Evolutionary conservation across 2,329 filamentous ascomycete species (phyloP).

Genomic region (Calonectria pseudoturangicola): DNA sequence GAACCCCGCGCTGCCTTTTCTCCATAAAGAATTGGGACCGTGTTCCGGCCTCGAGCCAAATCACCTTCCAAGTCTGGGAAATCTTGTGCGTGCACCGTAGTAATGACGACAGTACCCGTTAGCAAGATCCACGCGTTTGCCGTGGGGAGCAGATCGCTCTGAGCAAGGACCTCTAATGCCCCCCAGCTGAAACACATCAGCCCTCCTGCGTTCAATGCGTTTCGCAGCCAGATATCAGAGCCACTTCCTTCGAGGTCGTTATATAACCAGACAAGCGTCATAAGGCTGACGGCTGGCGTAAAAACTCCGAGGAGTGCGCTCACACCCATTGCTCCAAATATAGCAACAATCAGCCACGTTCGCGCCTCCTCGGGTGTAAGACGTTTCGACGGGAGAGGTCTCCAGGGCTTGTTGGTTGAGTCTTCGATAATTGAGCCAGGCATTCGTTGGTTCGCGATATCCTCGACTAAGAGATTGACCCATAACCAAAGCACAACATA

Average conservation of each 20-base stretch:
- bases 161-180: constrained; percentile 45
- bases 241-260: constrained; percentile 56
- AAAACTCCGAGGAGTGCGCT: constrained; percentile 44
- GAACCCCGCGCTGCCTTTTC: constrained; percentile 46
- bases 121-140: constrained; percentile 49
- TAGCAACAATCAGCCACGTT: constrained; percentile 47
- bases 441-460: constrained; percentile 56
- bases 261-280: constrained; percentile 56
- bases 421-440: constrained; percentile 53
- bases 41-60: constrained; percentile 50
- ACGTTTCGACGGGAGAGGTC: constrained; percentile 52
- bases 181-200: constrained; percentile 57
- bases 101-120: constrained; percentile 50
- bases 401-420: constrained; percentile 58
- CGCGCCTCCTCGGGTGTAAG: constrained; percentile 53
- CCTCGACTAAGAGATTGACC: constrained; percentile 54
- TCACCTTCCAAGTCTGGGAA: constrained; percentile 55
- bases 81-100: constrained; percentile 56
- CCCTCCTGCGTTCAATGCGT: constrained; percentile 54
- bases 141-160: constrained; percentile 35
- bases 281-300: constrained; percentile 47
- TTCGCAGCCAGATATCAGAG: constrained; percentile 49
- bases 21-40: constrained; percentile 54
- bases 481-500: constrained; percentile 52
- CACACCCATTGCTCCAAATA: constrained; percentile 45